These are phyloP conservation scores for Trichothecium roseum DNA, from an alignment of 2,329 filamentous ascomycete species.

Conservation along the genomic window DNA sequence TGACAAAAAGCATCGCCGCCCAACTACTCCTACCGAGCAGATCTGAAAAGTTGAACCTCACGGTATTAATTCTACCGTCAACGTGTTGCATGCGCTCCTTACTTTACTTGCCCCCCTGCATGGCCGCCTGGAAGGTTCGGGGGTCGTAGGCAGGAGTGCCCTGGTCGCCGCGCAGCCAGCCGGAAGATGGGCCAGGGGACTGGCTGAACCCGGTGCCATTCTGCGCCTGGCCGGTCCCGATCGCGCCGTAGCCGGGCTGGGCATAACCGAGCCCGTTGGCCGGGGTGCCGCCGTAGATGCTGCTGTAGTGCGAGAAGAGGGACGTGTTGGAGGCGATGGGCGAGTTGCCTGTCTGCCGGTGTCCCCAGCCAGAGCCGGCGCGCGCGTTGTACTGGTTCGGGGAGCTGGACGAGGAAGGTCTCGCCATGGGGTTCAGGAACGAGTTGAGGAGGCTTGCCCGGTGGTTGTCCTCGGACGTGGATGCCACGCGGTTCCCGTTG, in stretches of 20 bases:
- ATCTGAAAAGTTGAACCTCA: too few species aligned
- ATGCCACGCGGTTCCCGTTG: too few species aligned
- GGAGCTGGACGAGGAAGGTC: constrained; percentile 3
- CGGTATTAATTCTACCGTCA: too few species aligned
- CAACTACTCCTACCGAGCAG: too few species aligned
- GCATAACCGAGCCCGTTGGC: constrained; percentile 10
- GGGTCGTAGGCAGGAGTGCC: constrained; percentile 23
- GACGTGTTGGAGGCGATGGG: constrained; percentile 18
- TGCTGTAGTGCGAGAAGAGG: constrained; percentile 38
- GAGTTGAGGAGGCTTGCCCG: constrained; percentile 23
- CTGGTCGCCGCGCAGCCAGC: constrained; percentile 19
- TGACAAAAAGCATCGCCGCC: too few species aligned
- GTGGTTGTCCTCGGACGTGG: constrained; percentile 17
- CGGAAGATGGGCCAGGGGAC: constrained; percentile 9
- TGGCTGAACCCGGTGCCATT: constrained; percentile 5
- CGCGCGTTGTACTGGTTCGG: constrained; percentile 10
- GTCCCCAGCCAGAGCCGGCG: constrained; percentile 10
- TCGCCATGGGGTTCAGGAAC: constrained; percentile 15
- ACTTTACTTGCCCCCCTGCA: constrained; percentile 15
- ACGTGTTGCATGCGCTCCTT: too few species aligned
- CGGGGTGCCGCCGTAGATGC: constrained; percentile 38
- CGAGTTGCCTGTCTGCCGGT: constrained; percentile 2
- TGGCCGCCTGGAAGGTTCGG: constrained; percentile 22
- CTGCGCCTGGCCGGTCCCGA: constrained; percentile 5
- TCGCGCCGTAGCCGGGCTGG: constrained; percentile 4